phyloP scores from a whole-genome alignment of 2,329 filamentous ascomycete genomes.

The Chaetomium sp. region DNA sequence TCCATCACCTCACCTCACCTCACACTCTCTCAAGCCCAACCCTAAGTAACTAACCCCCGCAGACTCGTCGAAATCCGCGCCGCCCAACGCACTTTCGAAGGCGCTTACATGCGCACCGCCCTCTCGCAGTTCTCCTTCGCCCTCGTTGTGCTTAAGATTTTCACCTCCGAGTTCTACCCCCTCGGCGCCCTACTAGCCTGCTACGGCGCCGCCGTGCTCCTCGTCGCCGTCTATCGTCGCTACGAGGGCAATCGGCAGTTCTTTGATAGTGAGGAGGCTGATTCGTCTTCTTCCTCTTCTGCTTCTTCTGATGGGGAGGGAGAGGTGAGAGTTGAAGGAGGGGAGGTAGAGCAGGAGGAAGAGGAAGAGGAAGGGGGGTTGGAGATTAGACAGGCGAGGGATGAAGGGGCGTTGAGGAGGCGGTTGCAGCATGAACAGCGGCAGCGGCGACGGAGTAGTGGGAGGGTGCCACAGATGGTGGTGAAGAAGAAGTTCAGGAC shows the following conservation, averaged over 20 bases:
- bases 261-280: conserved; percentile 50
- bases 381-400: not conserved
- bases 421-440: not conserved
- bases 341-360: conserved; percentile 26
- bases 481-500: conserved; percentile 53
- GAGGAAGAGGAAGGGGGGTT: not conserved
- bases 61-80: conserved; percentile 89
- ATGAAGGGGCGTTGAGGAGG: not conserved
- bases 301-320: conserved; percentile 24
- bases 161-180: conserved; percentile 91
- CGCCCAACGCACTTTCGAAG: conserved; percentile 93
- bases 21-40: not conserved
- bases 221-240: conserved; percentile 77
- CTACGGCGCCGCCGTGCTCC: conserved; percentile 78
- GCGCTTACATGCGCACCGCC: conserved; percentile 91
- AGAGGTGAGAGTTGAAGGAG: not conserved
- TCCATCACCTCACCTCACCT: not conserved
- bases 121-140: conserved; percentile 93
- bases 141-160: conserved; percentile 91
- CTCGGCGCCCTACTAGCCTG: conserved; percentile 94
- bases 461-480: conserved; percentile 20
- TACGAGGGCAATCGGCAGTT: conserved; percentile 93
- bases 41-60: not conserved
- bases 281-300: conserved; percentile 28
- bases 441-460: conserved; percentile 16